Base-by-base conservation (phyloP, 1,284 basidiomycete genomes). In the Phylloboletellus chloephorus region DNA sequence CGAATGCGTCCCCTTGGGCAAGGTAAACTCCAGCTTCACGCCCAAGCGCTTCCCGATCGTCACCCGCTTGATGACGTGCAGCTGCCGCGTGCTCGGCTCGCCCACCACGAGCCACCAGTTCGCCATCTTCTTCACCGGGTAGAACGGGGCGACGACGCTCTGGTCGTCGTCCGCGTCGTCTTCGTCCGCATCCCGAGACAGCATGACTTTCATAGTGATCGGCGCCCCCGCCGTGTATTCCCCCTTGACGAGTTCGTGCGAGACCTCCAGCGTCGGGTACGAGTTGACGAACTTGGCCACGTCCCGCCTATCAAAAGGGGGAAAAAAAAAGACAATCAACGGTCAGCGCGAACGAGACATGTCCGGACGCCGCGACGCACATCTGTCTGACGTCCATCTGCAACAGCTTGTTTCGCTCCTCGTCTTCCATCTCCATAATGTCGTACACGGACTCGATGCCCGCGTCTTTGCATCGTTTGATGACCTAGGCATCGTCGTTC, bases 21-120 rank as follows among this genome's bases (percentile, higher is more conserved):
- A 63, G 19, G 79, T 86, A 56, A 98, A 89, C 63, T 98, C 92
- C 26, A 98, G 78, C 60, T 91, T 91, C 44, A 90, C 82, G 16
- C 72, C 67, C 10, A 96, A 73, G 48, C 71, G 82, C 53, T 80
- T 82, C 54, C 77, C 82, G 49, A 98, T 80, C 0, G 95, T 97
- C 16, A 98, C 88, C 45, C 87, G 87, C 69, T 98, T 97, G 75
- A 99, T 97, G 37, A 89, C 88, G 22, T 94, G 79, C 30, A 98
- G 69, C 52, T 88, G 83, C 46, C 75, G 77, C 52, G 69, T 82
- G 57, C 63, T 73, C 43, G 67, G 79, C 51, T 96, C 90, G 21
- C 93, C 93, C 5, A 98, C 76, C 26, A 98, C 92, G 21, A 98
- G 72, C 94, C 94, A 98, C 93, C 94, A 98, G 57, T 93, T 92